These are phyloP conservation scores for Aspergillus clavatus DNA, from an alignment of 2,329 filamentous ascomycete species.

Conservation along the genomic window DNA sequence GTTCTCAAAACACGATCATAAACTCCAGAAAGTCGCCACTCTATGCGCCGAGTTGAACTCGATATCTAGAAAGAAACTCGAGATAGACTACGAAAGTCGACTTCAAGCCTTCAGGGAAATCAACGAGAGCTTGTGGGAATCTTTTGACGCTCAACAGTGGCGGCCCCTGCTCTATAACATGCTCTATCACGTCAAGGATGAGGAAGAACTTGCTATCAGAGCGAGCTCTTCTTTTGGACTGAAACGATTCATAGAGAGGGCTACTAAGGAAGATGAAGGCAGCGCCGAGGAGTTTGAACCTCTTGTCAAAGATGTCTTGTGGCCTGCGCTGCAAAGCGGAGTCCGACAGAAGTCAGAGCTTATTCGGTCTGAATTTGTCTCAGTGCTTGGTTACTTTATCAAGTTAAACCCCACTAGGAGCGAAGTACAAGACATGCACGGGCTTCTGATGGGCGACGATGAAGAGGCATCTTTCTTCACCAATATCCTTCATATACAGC, in stretches of 20 bases:
- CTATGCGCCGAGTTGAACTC: slow-evolving; percentile 80
- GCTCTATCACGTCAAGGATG: slow-evolving; percentile 77
- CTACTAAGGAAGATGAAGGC: slow-evolving; percentile 42
- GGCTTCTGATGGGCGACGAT: slow-evolving; percentile 65
- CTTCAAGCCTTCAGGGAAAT: slow-evolving; percentile 71
- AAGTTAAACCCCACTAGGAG: slow-evolving; percentile 64
- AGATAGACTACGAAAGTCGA: slow-evolving; percentile 81
- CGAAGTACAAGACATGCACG: slow-evolving; percentile 67
- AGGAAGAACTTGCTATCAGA: slow-evolving; percentile 83
- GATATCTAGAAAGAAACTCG: slow-evolving; percentile 64
- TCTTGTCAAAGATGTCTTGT: slow-evolving; percentile 60
- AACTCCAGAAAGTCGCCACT: slow-evolving; percentile 58
- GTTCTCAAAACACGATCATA: slow-evolving; percentile 61
- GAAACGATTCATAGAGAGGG: slow-evolving; percentile 68
- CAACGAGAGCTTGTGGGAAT: slow-evolving; percentile 55
- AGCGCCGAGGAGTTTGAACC: slow-evolving; percentile 48
- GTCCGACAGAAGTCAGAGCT: slow-evolving; percentile 75
- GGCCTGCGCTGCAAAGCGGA: slow-evolving; percentile 73
- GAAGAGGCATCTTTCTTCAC: slow-evolving; percentile 85
- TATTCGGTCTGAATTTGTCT: slow-evolving; percentile 75
- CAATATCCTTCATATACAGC: slow-evolving; percentile 86
- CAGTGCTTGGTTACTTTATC: slow-evolving; percentile 73
- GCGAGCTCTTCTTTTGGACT: slow-evolving; percentile 76
- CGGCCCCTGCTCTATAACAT: slow-evolving; percentile 82
- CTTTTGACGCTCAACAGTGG: slow-evolving; percentile 72